Evolutionary conservation across 2,329 filamentous ascomycete species (phyloP), one percentile per base, ranked within the genome.

Genomic region (Colletotrichum simmondsii): DNA sequence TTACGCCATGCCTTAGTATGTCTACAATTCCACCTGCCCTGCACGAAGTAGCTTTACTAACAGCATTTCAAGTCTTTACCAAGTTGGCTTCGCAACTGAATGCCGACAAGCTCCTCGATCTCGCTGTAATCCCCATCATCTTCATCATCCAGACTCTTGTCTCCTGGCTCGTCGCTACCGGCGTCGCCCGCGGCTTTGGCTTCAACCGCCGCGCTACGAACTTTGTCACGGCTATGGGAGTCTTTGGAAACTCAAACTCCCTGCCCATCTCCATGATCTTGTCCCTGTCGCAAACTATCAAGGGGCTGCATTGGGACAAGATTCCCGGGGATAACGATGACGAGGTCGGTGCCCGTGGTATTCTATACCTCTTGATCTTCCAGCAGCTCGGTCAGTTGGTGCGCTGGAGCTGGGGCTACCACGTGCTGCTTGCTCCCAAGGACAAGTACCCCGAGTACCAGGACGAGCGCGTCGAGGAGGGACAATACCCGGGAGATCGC

Each of bases 221-320:
- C 84, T 99, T 99, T 79, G 93, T 99, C 54, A 94, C 95, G 37
- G 97, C 97, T 65, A 99, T 99, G 97, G 95, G 94, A 49, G 89
- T 98, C 61, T 99, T 99, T 81, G 97, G 96, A 77, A 99, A 99
- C 82, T 98, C 96, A 42, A 99, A 99, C 84, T 98, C 97, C 22
- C 89, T 99, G 24, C 97, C 97, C 0, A 98, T 99, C 74, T 99
- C 97, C 0, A 91, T 99, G 68, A 95, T 99, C 74, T 90, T 98
- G 70, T 98, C 96, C 10, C 89, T 99, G 12, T 97, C 96, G 16
- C 94, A 98, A 80, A 99, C 97, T 0, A 88, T 99, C 69, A 91
- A 92, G 78, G 97, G 97, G 6, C 87, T 99, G 37, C 96, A 98
- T 81, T 99, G 97, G 97, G 93, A 96, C 83, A 93, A 91, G 76